Conservation (phyloP, 2,329 filamentous ascomycete species). For the Torrubiella hemipterigena region DNA sequence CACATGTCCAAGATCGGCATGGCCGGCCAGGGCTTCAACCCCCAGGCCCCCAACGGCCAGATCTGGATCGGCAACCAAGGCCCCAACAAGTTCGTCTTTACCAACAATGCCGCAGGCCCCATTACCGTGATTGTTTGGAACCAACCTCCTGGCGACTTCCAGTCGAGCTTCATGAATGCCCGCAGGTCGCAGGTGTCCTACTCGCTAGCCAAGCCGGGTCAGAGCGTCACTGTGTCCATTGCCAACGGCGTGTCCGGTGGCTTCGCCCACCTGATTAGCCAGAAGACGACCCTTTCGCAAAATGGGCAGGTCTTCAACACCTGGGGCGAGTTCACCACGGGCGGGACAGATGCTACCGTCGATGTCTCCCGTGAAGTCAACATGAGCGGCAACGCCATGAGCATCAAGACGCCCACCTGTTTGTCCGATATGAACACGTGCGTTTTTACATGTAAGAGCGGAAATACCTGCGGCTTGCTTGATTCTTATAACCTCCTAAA, state of each 20-base stretch:
- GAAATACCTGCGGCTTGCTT: slow-evolving; percentile 17
- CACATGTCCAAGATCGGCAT: slow-evolving; percentile 15
- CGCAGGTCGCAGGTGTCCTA: slow-evolving; percentile 19
- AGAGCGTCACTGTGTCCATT: slow-evolving; percentile 22
- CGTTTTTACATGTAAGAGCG: slow-evolving; percentile 26
- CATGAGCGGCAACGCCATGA: slow-evolving; percentile 25
- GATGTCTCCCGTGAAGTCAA: slow-evolving; percentile 30
- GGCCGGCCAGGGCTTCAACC: slow-evolving; percentile 12
- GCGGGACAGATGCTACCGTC: slow-evolving; percentile 19
- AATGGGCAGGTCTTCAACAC: slow-evolving; percentile 28
- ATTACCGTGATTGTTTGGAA: slow-evolving; percentile 15
- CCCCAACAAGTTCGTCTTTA: slow-evolving; percentile 16
- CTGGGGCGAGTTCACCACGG: slow-evolving; percentile 30
- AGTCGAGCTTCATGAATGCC: slow-evolving; percentile 14
- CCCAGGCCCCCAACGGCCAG: slow-evolving; percentile 8
- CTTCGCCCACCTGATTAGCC: slow-evolving; percentile 23
- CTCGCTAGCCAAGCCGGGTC: slow-evolving; percentile 19
- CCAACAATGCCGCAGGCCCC: slow-evolving; percentile 11
- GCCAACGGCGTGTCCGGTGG: slow-evolving; percentile 22
- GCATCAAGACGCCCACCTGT: slow-evolving; percentile 20
- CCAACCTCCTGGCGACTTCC: slow-evolving; percentile 8
- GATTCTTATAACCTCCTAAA: slow-evolving; percentile 24
- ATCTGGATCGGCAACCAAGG: slow-evolving; percentile 17
- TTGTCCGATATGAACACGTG: slow-evolving; percentile 25
- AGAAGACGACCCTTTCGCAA: slow-evolving; percentile 14